A percentile compares a stretch with the other conserved stretches of the same genome.
phyloP scores from a whole-genome alignment of 164 flowering plant species.

The Liriodendron chinense region DNA sequence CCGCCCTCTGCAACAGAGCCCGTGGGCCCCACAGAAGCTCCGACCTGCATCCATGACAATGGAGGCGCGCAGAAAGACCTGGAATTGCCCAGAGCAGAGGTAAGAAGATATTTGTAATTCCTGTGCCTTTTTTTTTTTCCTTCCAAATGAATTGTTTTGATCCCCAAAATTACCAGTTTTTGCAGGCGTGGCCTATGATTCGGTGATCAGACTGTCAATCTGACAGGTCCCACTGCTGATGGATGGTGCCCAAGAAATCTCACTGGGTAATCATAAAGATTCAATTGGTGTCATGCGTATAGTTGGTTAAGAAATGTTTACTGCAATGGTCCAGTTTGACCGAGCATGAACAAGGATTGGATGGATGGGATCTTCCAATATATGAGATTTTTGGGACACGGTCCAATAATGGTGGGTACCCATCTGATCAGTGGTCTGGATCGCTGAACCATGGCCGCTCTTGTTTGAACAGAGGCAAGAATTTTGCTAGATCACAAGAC shows the following conservation, averaged over 20 bases:
- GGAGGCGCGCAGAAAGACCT: not conserved
- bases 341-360: not conserved
- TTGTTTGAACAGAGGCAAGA: not conserved
- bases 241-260: not conserved
- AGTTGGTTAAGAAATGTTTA: not conserved
- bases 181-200: not conserved
- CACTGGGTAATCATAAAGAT: not conserved
- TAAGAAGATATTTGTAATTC: not conserved
- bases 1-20: not conserved
- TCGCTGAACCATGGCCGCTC: not conserved
- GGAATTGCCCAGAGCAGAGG: not conserved
- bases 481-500: not conserved
- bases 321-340: not conserved
- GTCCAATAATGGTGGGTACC: too few species aligned
- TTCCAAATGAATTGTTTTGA: not conserved
- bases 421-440: not conserved
- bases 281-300: not conserved
- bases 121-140: not conserved
- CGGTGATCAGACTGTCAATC: not conserved
- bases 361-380: not conserved
- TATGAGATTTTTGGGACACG: too few species aligned
- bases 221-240: too few species aligned
- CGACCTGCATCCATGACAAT: not conserved
- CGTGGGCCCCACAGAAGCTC: not conserved
- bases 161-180: not conserved